These are phyloP conservation scores for Flaveria ramosissima DNA, from an alignment of 129 eudicot genomes.

Conservation along the genomic window DNA sequence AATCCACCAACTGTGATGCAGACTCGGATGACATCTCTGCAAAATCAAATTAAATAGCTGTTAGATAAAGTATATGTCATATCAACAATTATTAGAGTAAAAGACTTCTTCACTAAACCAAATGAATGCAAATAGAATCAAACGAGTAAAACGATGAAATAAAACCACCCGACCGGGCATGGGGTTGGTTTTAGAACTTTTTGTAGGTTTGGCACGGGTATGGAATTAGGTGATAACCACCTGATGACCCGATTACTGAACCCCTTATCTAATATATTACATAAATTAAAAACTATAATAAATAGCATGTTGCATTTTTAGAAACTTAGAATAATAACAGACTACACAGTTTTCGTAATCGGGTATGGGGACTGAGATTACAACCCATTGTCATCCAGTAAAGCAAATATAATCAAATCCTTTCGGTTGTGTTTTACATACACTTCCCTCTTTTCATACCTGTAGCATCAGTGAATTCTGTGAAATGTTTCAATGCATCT, in stretches of 20 bases:
- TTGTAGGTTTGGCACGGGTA: background rate
- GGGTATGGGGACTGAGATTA: no score
- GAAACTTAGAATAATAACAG: background rate
- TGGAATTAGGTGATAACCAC: background rate
- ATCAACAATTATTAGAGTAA: background rate
- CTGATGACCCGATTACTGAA: background rate
- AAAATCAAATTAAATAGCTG: slow-evolving; percentile 38
- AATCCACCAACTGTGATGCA: slow-evolving; percentile 69
- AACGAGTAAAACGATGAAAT: background rate
- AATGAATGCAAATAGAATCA: background rate
- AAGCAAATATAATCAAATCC: background rate
- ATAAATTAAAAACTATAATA: background rate
- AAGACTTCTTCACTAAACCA: background rate
- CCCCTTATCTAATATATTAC: background rate
- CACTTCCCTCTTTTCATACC: no score
- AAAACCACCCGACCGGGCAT: background rate
- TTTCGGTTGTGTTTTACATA: no score
- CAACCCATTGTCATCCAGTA: background rate
- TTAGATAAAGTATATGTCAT: background rate
- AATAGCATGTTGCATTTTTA: background rate
- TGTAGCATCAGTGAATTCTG: no score
- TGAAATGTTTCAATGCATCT: no score
- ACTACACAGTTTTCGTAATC: no score
- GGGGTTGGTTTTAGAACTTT: background rate
- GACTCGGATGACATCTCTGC: slow-evolving; percentile 76